Evolutionary conservation across 2,329 filamentous ascomycete genomes (phyloP), one percentile per base, ranked within the genome.

Genomic region (Emergomyces orientalis): DNA sequence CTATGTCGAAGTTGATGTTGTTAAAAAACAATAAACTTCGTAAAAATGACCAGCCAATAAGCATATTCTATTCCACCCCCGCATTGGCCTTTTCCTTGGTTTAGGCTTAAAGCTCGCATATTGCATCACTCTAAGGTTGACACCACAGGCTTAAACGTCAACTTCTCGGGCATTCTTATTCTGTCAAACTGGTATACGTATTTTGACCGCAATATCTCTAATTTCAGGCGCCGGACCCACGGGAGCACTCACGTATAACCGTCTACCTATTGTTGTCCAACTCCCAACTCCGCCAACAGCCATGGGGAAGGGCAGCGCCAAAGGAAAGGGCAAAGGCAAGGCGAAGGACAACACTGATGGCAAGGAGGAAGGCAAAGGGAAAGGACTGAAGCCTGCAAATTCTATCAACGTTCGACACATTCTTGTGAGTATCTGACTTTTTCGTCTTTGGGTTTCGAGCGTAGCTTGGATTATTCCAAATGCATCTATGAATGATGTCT

Each of bases 341-440:
- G 73, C 71, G 61, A 77, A 78, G 65, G 75, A 75, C 41, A 59
- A 56, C 34, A 65, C 65, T 49, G 70, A 72, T 37, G 71, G 70
- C 17, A 70, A 72, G n/a, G 73, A 72, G 61, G 66, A 67, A 41
- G 71, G 72, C 45, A 73, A 70, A 22, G 67, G 68, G 60, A 77
- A 76, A 65, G 80, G 79, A 64, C 74, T 83, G 66, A 87, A 87
- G 71, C 77, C 82, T 8, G 85, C 84, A 5, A 84, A 81, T 59
- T 80, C 80, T n/a, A 86, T 88, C 72, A 87, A 87, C 70, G 84
- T 83, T 60, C 79, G 85, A 47, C 85, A 88, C 73, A 87, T 88
- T 65, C 78, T 87, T 67, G 79, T 81, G 75, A 62, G 75, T 71
- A 37, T 30, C 60, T 59, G 30, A 30, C 13, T 2, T 43, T 25